phyloP scores from a whole-genome alignment of 1,284 basidiomycete species.

The Phylloporus sp. region DNA sequence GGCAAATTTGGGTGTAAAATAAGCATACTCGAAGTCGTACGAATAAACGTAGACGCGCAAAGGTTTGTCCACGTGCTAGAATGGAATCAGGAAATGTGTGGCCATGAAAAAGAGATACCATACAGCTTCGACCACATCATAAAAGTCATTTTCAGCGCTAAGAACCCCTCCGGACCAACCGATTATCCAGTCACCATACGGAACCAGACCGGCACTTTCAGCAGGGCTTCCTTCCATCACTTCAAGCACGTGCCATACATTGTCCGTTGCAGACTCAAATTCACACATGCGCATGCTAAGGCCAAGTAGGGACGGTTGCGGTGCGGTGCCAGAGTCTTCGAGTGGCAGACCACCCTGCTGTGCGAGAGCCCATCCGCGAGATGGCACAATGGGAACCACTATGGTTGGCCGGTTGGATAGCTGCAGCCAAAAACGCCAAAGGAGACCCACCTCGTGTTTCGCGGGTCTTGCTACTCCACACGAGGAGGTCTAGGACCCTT shows the following conservation, averaged over 20 bases:
- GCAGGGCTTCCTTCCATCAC: constrained; percentile 96
- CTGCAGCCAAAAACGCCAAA: neutral
- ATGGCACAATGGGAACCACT: constrained; percentile 89
- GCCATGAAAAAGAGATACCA: constrained; percentile 38
- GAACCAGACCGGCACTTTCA: constrained; percentile 86
- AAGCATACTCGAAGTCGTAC: constrained; percentile 93
- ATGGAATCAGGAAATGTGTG: constrained; percentile 23
- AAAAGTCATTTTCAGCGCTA: constrained; percentile 94
- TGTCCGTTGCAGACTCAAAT: constrained; percentile 87
- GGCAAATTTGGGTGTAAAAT: neutral
- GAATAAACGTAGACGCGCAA: constrained; percentile 96
- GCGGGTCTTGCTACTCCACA: constrained; percentile 92
- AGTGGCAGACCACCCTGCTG: constrained; percentile 45
- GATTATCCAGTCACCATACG: constrained; percentile 88
- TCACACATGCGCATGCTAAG: constrained; percentile 92
- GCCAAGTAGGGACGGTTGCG: constrained; percentile 85
- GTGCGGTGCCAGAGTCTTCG: constrained; percentile 47
- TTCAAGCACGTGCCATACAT: constrained; percentile 98
- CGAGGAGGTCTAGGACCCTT: constrained; percentile 76
- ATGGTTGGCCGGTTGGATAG: constrained; percentile 15
- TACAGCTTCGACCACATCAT: constrained; percentile 93
- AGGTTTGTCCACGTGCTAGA: constrained; percentile 90
- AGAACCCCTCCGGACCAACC: constrained; percentile 96
- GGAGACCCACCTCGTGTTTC: constrained; percentile 76
- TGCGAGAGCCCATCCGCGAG: constrained; percentile 79